A percentile compares a stretch with the other conserved stretches of the same genome.
These are phyloP conservation scores for Pythium sp. DNA, from an alignment of 352 stramenopile species.

Conservation along the genomic window DNA sequence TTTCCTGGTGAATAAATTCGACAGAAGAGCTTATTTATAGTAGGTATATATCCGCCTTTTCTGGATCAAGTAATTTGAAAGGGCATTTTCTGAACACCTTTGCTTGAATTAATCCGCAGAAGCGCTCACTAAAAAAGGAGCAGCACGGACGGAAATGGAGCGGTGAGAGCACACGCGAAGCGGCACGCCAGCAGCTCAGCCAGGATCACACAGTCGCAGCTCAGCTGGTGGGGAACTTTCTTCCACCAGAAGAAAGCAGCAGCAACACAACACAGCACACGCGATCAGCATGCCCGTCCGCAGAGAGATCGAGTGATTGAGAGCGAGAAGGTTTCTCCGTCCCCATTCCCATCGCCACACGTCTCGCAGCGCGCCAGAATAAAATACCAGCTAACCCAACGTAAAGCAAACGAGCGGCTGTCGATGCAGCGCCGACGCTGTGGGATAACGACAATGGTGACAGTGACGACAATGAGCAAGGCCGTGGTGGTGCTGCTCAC, in stretches of 20 bases:
- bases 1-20: background rate
- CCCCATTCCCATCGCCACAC: background rate
- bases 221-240: constrained; percentile 13
- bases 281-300: background rate
- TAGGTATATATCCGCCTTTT: background rate
- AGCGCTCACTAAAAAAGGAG: background rate
- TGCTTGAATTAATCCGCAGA: constrained; percentile 1
- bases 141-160: background rate
- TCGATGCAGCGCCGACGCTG: constrained; percentile 3
- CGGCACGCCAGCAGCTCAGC: constrained; percentile 7
- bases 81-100: background rate
- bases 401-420: background rate
- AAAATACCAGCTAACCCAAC: background rate
- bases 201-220: background rate
- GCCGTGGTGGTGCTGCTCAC: background rate
- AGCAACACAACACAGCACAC: background rate
- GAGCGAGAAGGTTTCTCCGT: background rate
- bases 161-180: constrained; percentile 5
- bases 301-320: background rate
- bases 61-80: background rate
- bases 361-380: background rate
- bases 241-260: background rate
- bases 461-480: background rate
- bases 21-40: background rate
- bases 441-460: background rate